A percentile compares a stretch with the other conserved stretches of the same genome.
phyloP scores from a whole-genome alignment of 129 eudicot genomes.

The Artemisia argyi region DNA sequence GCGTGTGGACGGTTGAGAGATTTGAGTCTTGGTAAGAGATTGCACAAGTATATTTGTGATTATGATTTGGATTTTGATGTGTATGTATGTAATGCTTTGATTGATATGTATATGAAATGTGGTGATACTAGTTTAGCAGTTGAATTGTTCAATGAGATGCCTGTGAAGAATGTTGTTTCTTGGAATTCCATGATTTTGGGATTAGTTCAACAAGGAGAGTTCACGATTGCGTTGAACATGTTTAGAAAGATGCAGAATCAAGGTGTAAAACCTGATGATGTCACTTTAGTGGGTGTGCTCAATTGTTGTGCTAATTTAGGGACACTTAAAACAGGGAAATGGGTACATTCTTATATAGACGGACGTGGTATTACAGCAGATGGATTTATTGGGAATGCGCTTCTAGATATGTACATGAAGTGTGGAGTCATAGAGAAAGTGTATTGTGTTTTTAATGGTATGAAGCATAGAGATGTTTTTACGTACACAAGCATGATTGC shows the following conservation, averaged over 20 bases:
- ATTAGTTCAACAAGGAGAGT: slow-evolving; percentile 44
- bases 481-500: slow-evolving; percentile 38
- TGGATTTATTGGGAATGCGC: slow-evolving; percentile 42
- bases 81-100: slow-evolving; percentile 39
- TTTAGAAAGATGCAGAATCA: slow-evolving; percentile 40
- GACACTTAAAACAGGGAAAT: slow-evolving; percentile 37
- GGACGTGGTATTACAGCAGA: slow-evolving; percentile 25
- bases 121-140: slow-evolving; percentile 37
- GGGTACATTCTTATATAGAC: slow-evolving; percentile 46
- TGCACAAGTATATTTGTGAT: slow-evolving; percentile 36
- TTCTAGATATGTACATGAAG: slow-evolving; percentile 52
- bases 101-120: slow-evolving; percentile 56
- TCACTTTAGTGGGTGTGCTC: slow-evolving; percentile 46
- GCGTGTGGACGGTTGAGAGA: slow-evolving; percentile 42
- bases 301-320: slow-evolving; percentile 50
- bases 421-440: slow-evolving; percentile 43
- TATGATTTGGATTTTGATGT: slow-evolving; percentile 38
- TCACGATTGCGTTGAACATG: slow-evolving; percentile 34
- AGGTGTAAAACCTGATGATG: slow-evolving; percentile 31
- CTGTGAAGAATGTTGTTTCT: slow-evolving; percentile 45
- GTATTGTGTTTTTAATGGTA: slow-evolving; percentile 25
- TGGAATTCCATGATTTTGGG: slow-evolving; percentile 57
- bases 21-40: slow-evolving; percentile 41
- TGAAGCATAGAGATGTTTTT: slow-evolving; percentile 35
- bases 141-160: slow-evolving; percentile 44